Conservation (phyloP, 768 basidiomycete genomes). For the Clavaria fumosa region DNA sequence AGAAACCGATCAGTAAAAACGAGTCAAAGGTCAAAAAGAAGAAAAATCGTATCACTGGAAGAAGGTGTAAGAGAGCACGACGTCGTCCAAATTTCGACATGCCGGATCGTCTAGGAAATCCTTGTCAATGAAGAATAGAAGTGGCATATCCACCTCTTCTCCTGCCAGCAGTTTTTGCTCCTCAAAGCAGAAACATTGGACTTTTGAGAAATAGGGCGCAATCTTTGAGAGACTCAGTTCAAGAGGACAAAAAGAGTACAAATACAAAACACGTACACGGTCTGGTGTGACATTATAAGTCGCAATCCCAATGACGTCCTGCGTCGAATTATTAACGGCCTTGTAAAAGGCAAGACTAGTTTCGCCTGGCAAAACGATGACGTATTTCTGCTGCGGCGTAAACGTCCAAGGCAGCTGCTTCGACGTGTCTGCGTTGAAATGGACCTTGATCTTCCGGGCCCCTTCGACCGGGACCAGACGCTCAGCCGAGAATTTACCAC, state of each 20-base stretch:
- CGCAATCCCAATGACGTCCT: slow-evolving; percentile 94
- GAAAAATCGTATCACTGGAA: slow-evolving; percentile 46
- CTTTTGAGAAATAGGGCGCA: slow-evolving; percentile 97
- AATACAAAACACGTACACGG: slow-evolving; percentile 40
- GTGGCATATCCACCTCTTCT: slow-evolving; percentile 96
- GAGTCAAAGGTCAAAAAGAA: slow-evolving; percentile 12
- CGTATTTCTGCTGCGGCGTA: slow-evolving; percentile 77
- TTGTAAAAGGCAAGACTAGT: slow-evolving; percentile 93
- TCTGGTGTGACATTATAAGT: slow-evolving; percentile 99
- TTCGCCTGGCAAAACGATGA: slow-evolving; percentile 88
- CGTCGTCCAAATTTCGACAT: slow-evolving; percentile 74
- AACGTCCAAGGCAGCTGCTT: slow-evolving; percentile 91
- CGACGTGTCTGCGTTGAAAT: slow-evolving; percentile 87
- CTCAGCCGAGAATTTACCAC: slow-evolving; percentile 72
- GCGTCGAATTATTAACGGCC: slow-evolving; percentile 69
- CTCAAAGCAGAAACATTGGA: slow-evolving; percentile 99
- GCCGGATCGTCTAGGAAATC: slow-evolving; percentile 89
- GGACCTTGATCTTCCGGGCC: slow-evolving; percentile 73
- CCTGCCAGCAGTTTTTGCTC: slow-evolving; percentile 89
- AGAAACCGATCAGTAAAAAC: background rate
- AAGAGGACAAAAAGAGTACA: background rate
- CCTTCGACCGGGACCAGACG: slow-evolving; percentile 63
- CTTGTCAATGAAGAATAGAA: slow-evolving; percentile 97
- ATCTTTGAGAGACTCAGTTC: slow-evolving; percentile 34
- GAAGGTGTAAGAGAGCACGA: slow-evolving; percentile 94